Percentiles rank a stretch among this genome's conserved stretches.
Conservation (phyloP, 1,139 yeast species). For the Debaryomyces singareniensis region DNA sequence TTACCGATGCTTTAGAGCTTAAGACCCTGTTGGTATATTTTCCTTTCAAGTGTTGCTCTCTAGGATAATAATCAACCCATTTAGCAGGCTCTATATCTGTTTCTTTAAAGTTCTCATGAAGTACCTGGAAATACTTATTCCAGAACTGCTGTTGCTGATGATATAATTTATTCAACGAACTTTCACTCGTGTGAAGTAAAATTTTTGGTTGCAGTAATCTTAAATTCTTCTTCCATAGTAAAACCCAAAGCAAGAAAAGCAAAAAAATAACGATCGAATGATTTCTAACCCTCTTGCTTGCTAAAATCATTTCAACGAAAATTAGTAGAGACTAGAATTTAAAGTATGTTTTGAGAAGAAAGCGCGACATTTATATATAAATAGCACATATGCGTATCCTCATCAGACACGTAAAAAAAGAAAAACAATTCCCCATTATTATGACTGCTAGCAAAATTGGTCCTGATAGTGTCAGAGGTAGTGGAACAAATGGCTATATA, state of each 20-base stretch:
- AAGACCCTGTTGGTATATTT: constrained; percentile 20
- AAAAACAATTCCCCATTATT: too few relatives aligned
- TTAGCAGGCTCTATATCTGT: constrained; percentile 15
- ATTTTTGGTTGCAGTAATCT: not conserved
- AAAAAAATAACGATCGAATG: too few relatives aligned
- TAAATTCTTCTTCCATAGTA: too few relatives aligned
- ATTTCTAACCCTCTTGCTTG: too few relatives aligned
- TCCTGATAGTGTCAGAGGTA: constrained; percentile 57
- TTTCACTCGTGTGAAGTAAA: not conserved
- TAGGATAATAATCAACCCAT: constrained; percentile 5
- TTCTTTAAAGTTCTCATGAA: constrained; percentile 9
- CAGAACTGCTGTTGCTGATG: constrained; percentile 13
- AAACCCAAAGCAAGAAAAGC: too few relatives aligned
- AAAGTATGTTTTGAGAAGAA: too few relatives aligned
- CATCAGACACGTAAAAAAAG: too few relatives aligned
- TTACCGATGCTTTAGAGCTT: constrained; percentile 23
- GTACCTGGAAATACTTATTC: constrained; percentile 15
- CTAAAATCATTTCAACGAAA: too few relatives aligned
- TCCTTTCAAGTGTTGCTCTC: not conserved
- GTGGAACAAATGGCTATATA: constrained; percentile 68
- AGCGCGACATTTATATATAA: too few relatives aligned
- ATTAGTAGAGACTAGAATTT: too few relatives aligned
- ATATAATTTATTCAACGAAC: not conserved
- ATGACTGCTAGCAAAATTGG: constrained; percentile 73
- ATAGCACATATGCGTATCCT: too few relatives aligned